Conservation (phyloP, 2,329 filamentous ascomycete genomes). For the Paradendryphiella salina region DNA sequence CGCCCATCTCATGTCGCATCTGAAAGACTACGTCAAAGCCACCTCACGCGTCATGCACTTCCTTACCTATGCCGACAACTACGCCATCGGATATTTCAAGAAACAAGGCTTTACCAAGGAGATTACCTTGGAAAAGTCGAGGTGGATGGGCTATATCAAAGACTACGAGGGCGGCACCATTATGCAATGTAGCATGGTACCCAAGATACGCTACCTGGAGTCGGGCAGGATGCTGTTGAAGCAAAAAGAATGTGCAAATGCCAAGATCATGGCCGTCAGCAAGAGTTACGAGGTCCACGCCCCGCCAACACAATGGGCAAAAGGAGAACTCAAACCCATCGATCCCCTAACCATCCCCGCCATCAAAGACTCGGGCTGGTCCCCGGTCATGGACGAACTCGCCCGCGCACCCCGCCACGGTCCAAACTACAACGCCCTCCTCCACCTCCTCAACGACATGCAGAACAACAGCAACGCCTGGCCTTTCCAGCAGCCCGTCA, state of each 20-base stretch:
- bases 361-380: constrained; percentile 91
- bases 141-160: constrained; percentile 99
- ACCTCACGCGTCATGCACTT: constrained; percentile 98
- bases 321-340: constrained; percentile 65
- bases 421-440: constrained; percentile 91
- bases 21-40: constrained; percentile 97
- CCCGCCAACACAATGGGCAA: constrained; percentile 84
- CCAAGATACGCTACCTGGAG: constrained; percentile 91
- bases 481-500: constrained; percentile 94
- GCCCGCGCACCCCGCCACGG: constrained; percentile 93
- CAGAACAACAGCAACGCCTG: constrained; percentile 92
- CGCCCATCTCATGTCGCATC: constrained; percentile 94
- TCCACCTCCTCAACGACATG: constrained; percentile 90
- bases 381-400: constrained; percentile 95
- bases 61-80: constrained; percentile 97
- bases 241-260: constrained; percentile 92
- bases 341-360: constrained; percentile 85
- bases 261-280: constrained; percentile 90
- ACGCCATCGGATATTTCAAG: constrained; percentile 98
- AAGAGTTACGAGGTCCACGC: constrained; percentile 85
- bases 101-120: constrained; percentile 99
- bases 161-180: constrained; percentile 99
- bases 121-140: constrained; percentile 83
- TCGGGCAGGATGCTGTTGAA: constrained; percentile 91
- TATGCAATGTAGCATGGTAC: constrained; percentile 99